Evolutionary conservation across 371 early-diverging fungal genomes (phyloP).

Genomic region (Dinochytrium kinnereticum): DNA sequence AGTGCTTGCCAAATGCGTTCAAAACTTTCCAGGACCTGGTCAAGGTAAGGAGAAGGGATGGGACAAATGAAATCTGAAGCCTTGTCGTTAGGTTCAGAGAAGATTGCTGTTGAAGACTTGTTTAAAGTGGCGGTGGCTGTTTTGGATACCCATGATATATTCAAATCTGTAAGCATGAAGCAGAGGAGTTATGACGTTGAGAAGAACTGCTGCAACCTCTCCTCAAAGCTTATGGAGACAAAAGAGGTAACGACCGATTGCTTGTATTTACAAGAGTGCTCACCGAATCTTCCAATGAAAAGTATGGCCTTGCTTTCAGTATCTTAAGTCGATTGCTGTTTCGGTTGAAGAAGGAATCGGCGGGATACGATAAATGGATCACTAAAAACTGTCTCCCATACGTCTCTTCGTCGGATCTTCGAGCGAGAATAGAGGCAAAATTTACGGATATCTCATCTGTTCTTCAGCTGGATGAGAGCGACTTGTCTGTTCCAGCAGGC

Average conservation of each 20-base stretch:
- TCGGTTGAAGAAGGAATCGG: neutral
- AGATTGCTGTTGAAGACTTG: neutral
- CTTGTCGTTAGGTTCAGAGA: too few species aligned
- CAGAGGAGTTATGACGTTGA: neutral
- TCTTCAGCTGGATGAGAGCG: too few species aligned
- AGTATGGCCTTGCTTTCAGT: neutral
- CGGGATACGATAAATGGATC: too few species aligned
- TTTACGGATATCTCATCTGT: too few species aligned
- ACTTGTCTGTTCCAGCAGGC: too few species aligned
- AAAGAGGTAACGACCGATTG: too few species aligned
- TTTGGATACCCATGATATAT: neutral
- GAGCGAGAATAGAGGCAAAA: too few species aligned
- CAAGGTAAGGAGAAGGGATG: too few species aligned
- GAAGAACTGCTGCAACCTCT: neutral
- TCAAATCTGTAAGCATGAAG: neutral
- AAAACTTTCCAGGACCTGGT: neutral
- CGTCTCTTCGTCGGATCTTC: too few species aligned
- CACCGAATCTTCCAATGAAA: neutral
- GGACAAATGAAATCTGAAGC: too few species aligned
- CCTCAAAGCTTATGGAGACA: neutral
- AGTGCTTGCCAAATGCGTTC: neutral
- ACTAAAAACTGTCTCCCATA: too few species aligned
- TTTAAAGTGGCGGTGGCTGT: neutral
- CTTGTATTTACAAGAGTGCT: too few species aligned
- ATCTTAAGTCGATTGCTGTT: neutral